Evolutionary conservation across 2,329 filamentous ascomycete species (phyloP).

Genomic region (Xylariaceae sp.): DNA sequence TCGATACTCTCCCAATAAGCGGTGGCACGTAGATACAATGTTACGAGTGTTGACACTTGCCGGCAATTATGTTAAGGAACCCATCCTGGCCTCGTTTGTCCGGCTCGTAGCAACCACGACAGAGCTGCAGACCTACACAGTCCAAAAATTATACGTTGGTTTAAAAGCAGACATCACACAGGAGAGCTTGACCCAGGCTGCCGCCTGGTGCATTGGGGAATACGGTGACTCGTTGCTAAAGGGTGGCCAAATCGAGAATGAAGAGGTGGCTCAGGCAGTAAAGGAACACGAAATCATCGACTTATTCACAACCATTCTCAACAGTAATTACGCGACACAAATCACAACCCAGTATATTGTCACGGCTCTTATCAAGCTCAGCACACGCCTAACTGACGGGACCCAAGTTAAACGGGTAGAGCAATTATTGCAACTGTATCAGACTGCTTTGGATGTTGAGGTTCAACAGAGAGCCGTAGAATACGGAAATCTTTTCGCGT

Average conservation of each 20-base stretch:
- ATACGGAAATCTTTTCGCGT: conserved; percentile 89
- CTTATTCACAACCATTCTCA: conserved; percentile 85
- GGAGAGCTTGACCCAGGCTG: conserved; percentile 88
- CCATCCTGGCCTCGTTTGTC: conserved; percentile 94
- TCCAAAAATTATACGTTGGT: conserved; percentile 87
- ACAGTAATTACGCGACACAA: conserved; percentile 90
- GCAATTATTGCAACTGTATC: conserved; percentile 69
- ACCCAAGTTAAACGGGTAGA: conserved; percentile 84
- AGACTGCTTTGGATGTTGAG: conserved; percentile 87
- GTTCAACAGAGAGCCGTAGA: conserved; percentile 95
- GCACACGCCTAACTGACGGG: conserved; percentile 76
- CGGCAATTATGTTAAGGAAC: conserved; percentile 96
- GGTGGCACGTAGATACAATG: conserved; percentile 99
- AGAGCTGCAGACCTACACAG: conserved; percentile 92
- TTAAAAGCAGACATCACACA: conserved; percentile 97
- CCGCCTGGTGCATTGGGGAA: conserved; percentile 96
- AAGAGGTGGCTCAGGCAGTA: conserved; percentile 76
- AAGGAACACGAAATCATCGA: conserved; percentile 88
- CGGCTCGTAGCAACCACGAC: conserved; percentile 91
- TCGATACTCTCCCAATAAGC: conserved; percentile 90
- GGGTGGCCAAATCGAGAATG: conserved; percentile 89
- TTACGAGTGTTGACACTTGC: conserved; percentile 87
- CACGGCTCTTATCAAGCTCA: conserved; percentile 91
- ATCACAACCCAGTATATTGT: conserved; percentile 93
- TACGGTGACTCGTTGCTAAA: conserved; percentile 87